Percentiles rank a stretch among this genome's conserved stretches.
These are phyloP conservation scores for Xerocomellus amylosporus DNA, from an alignment of 768 basidiomycete genomes.

Conservation along the genomic window DNA sequence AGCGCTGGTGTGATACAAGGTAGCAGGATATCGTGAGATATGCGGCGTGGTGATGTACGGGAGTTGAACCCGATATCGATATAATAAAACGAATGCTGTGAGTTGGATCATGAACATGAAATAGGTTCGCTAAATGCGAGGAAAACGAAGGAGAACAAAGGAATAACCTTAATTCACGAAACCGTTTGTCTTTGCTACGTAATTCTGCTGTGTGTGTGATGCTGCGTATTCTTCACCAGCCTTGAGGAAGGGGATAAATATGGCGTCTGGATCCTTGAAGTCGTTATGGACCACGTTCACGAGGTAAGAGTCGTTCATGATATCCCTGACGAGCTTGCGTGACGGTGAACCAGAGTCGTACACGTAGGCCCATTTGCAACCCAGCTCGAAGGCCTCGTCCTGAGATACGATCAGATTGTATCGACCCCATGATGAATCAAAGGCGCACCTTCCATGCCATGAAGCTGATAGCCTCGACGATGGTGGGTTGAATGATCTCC, in stretches of 20 bases:
- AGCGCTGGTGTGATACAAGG: constrained; percentile 29
- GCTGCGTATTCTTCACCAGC: constrained; percentile 62
- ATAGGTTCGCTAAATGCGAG: not conserved
- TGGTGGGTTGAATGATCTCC: constrained; percentile 93
- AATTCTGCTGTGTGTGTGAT: constrained; percentile 31
- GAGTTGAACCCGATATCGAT: constrained; percentile 89
- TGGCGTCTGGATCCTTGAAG: constrained; percentile 79
- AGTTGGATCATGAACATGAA: constrained; percentile 27
- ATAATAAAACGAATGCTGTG: constrained; percentile 33
- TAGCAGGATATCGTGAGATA: constrained; percentile 26
- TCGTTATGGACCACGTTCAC: constrained; percentile 98
- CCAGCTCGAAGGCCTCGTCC: constrained; percentile 95
- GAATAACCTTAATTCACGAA: constrained; percentile 19
- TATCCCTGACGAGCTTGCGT: constrained; percentile 66
- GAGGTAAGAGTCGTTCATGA: constrained; percentile 81
- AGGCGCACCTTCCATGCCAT: constrained; percentile 91
- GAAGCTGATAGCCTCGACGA: constrained; percentile 96
- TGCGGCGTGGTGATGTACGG: constrained; percentile 48
- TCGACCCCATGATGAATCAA: not conserved
- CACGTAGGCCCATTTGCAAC: constrained; percentile 84
- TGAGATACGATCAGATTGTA: constrained; percentile 28
- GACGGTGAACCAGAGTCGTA: constrained; percentile 78
- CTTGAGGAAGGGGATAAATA: constrained; percentile 84
- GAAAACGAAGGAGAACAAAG: not conserved
- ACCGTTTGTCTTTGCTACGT: constrained; percentile 40